Evolutionary conservation across 768 basidiomycete species (phyloP).

Genomic region (Leccinum obscurum): DNA sequence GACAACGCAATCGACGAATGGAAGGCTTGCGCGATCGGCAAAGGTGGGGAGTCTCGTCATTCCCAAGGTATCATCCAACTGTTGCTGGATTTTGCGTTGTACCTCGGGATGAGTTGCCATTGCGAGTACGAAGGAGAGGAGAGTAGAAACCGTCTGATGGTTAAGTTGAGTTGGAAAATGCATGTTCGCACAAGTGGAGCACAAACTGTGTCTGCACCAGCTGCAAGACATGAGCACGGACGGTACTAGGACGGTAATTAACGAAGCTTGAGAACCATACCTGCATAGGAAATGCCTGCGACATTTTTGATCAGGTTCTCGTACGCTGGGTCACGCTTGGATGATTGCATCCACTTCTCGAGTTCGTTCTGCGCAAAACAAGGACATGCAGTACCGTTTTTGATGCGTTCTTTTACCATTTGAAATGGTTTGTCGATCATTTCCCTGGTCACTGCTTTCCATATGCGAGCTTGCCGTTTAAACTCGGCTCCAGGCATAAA

Average conservation of each 20-base stretch:
- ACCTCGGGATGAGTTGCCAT: conserved; percentile 55
- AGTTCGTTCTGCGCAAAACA: conserved; percentile 48
- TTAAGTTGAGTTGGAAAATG: conserved; percentile 9
- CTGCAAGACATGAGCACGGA: conserved; percentile 14
- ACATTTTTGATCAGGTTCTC: conserved; percentile 52
- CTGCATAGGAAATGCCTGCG: conserved; percentile 51
- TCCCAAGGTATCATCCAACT: conserved; percentile 51
- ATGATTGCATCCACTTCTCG: conserved; percentile 31
- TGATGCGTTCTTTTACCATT: conserved; percentile 49
- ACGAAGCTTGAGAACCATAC: conserved; percentile 23
- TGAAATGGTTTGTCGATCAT: conserved; percentile 37
- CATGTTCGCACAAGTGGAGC: conserved; percentile 26
- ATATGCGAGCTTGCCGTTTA: conserved; percentile 45
- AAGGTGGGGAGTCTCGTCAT: conserved; percentile 46
- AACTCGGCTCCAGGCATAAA: conserved; percentile 51
- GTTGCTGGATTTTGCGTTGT: conserved; percentile 47
- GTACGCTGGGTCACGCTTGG: conserved; percentile 29
- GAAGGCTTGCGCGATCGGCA: conserved; percentile 41
- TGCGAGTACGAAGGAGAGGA: conserved; percentile 52
- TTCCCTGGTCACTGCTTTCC: conserved; percentile 35
- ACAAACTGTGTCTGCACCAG: conserved; percentile 29
- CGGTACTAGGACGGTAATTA: not conserved
- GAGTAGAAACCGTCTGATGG: conserved; percentile 48
- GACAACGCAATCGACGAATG: conserved; percentile 38
- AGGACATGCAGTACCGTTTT: conserved; percentile 33